Evolutionary conservation across 2,329 filamentous ascomycete genomes (phyloP).

Genomic region (Lachnellula suecica): DNA sequence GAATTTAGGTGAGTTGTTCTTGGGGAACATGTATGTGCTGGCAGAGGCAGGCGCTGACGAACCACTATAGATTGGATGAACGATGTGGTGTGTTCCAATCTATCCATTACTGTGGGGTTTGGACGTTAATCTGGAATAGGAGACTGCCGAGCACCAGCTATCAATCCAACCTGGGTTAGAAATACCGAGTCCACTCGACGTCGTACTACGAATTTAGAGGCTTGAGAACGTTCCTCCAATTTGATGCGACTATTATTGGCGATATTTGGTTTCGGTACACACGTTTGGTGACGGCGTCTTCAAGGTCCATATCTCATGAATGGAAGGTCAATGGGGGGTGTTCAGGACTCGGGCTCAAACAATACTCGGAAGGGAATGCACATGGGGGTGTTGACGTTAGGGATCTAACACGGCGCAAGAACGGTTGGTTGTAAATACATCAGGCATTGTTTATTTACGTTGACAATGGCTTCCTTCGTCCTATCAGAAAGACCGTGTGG

Average conservation of each 20-base stretch:
- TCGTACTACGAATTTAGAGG: not conserved
- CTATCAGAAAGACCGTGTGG: conserved; percentile 18
- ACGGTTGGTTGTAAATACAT: conserved; percentile 13
- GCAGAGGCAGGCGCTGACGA: conserved; percentile 13
- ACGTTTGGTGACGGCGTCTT: conserved; percentile 11
- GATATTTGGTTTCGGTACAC: conserved; percentile 1
- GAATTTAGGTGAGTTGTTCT: conserved; percentile 25
- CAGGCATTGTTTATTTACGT: conserved; percentile 6
- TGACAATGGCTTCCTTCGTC: conserved; percentile 3
- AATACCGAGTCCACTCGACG: too few relatives aligned
- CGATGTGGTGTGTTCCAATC: conserved; percentile 25
- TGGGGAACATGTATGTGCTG: not conserved
- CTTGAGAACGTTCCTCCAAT: not conserved
- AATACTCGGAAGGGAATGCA: conserved; percentile 1
- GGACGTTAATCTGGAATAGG: conserved; percentile 14
- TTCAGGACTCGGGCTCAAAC: conserved; percentile 9
- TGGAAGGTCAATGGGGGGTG: conserved; percentile 10
- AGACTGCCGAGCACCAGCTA: conserved; percentile 25
- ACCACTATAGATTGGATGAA: conserved; percentile 27
- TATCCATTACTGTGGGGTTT: not conserved
- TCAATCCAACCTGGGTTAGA: conserved; percentile 23
- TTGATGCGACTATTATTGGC: too few relatives aligned
- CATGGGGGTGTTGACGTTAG: conserved; percentile 1
- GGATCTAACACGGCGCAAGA: not conserved
- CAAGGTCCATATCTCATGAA: conserved; percentile 1